Conservation (phyloP, 1,139 yeast genomes). For the Pichia terricola region DNA sequence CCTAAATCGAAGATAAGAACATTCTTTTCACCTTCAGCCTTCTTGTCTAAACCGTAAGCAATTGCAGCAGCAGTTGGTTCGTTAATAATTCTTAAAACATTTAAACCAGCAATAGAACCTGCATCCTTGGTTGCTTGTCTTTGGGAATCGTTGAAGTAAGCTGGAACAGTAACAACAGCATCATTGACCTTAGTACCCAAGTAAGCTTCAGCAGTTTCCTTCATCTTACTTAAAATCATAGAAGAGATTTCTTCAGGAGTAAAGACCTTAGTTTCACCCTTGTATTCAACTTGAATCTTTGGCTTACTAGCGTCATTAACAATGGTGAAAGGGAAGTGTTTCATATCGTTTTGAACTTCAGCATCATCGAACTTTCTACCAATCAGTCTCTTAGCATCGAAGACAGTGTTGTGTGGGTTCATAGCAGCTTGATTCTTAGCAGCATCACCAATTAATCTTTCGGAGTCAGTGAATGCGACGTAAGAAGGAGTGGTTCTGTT, state of each 20-base stretch:
- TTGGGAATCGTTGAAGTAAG: slow-evolving; percentile 93
- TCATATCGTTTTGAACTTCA: slow-evolving; percentile 87
- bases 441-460: slow-evolving; percentile 96
- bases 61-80: slow-evolving; percentile 97
- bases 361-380: slow-evolving; percentile 88
- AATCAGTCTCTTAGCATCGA: slow-evolving; percentile 94
- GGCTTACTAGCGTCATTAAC: slow-evolving; percentile 77
- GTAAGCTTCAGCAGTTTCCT: slow-evolving; percentile 92
- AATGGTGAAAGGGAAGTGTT: slow-evolving; percentile 94
- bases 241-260: slow-evolving; percentile 95
- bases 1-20: slow-evolving; percentile 89
- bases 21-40: slow-evolving; percentile 71
- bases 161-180: slow-evolving; percentile 93
- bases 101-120: slow-evolving; percentile 92
- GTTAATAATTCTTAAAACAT: slow-evolving; percentile 89
- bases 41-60: slow-evolving; percentile 93
- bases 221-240: slow-evolving; percentile 92
- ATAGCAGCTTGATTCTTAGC: slow-evolving; percentile 97
- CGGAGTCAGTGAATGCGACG: slow-evolving; percentile 92
- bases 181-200: slow-evolving; percentile 84
- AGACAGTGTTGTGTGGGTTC: slow-evolving; percentile 90
- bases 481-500: slow-evolving; percentile 96
- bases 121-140: slow-evolving; percentile 97
- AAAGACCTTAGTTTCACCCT: slow-evolving; percentile 85
- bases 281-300: slow-evolving; percentile 80